Conservation (phyloP, 495 filamentous ascomycete species). For the Glutinoglossum americanum region DNA sequence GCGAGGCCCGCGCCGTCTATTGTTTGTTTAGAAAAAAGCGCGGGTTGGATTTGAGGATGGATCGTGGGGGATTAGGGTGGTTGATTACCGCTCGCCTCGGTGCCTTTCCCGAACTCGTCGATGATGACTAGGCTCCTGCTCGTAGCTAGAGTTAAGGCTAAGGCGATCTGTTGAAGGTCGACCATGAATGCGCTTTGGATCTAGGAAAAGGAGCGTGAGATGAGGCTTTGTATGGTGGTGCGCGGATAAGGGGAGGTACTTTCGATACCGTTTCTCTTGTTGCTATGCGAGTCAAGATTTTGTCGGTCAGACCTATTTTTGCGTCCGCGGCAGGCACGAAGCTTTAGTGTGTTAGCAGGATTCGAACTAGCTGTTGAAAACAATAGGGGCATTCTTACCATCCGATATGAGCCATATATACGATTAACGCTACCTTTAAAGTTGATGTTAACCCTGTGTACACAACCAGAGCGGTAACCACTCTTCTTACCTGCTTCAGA, state of each 20-base stretch:
- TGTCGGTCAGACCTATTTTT: slow-evolving; percentile 73
- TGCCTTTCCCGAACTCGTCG: slow-evolving; percentile 96
- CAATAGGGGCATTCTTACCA: slow-evolving; percentile 19
- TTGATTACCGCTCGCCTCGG: slow-evolving; percentile 36
- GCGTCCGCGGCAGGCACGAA: slow-evolving; percentile 70
- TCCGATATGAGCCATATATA: slow-evolving; percentile 83
- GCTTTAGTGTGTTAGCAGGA: slow-evolving; percentile 16
- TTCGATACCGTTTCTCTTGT: slow-evolving; percentile 72
- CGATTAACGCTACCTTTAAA: slow-evolving; percentile 51
- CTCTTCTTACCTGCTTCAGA: slow-evolving; percentile 48
- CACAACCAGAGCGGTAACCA: no score
- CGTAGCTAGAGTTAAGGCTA: slow-evolving; percentile 59
- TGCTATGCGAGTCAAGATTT: slow-evolving; percentile 72
- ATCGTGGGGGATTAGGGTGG: neutral
- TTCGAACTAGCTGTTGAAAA: neutral
- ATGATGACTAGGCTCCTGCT: slow-evolving; percentile 59
- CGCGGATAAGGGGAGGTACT: slow-evolving; percentile 12
- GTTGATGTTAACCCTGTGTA: neutral
- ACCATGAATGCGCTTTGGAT: slow-evolving; percentile 86
- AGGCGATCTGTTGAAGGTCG: slow-evolving; percentile 72
- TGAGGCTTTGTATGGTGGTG: neutral
- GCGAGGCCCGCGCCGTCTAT: slow-evolving; percentile 72
- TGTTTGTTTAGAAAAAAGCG: neutral
- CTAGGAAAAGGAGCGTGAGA: slow-evolving; percentile 10
- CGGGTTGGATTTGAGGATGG: neutral